Percentiles rank a stretch among this genome's conserved stretches.
Evolutionary conservation across 2,329 filamentous ascomycete genomes (phyloP).

Genomic region (Fusarium floridanum): DNA sequence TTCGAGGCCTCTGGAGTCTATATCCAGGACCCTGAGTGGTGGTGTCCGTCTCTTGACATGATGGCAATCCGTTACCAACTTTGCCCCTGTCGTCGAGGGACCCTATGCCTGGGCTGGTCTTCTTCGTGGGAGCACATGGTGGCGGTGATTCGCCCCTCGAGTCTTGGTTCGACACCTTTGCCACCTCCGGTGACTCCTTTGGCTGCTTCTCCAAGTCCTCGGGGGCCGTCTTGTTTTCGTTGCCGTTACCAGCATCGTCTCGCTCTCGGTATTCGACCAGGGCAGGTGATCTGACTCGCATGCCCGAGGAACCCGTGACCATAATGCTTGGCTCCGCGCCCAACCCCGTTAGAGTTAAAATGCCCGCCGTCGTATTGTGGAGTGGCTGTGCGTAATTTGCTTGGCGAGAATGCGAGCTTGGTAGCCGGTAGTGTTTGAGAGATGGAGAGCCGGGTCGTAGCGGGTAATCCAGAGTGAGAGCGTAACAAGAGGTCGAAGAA

Average conservation of each 20-base stretch:
- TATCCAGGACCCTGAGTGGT: neutral
- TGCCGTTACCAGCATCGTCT: neutral
- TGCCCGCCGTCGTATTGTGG: neutral
- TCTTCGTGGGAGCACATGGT: neutral
- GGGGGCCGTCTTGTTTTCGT: neutral
- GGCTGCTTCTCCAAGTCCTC: neutral
- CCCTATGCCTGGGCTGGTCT: neutral
- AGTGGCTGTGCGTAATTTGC: conserved; percentile 2
- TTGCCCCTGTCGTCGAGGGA: neutral
- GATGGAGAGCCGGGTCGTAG: neutral
- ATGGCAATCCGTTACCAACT: neutral
- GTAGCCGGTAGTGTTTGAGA: neutral
- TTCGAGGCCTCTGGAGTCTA: neutral
- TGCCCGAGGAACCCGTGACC: neutral
- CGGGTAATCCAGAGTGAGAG: neutral
- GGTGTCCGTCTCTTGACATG: neutral
- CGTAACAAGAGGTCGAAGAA: neutral
- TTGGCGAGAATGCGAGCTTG: neutral
- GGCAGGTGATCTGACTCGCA: neutral
- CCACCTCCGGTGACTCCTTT: neutral
- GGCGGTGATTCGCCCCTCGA: neutral
- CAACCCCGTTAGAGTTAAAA: conserved; percentile 1
- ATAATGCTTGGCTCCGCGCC: neutral
- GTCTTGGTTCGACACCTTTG: neutral
- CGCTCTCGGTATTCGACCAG: neutral